These are phyloP conservation scores for Firmiana major DNA, from an alignment of 345 rosid genomes.

Conservation along the genomic window DNA sequence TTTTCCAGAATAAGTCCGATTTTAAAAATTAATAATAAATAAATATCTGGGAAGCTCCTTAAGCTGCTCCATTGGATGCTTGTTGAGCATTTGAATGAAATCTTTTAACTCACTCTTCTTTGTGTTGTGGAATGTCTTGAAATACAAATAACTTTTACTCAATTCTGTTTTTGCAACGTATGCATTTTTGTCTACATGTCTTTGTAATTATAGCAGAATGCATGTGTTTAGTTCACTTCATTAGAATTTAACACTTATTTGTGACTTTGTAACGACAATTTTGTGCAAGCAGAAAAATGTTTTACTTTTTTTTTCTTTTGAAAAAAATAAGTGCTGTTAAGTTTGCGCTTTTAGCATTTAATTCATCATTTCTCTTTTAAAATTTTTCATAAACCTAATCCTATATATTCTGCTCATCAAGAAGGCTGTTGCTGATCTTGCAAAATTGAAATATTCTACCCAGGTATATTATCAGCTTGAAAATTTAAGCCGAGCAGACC, in stretches of 20 bases:
- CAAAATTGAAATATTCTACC: conserved; percentile 10
- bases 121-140: background rate
- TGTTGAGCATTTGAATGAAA: background rate
- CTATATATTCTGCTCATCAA: background rate
- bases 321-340: background rate
- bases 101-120: background rate
- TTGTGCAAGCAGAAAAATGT: background rate
- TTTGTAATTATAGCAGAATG: background rate
- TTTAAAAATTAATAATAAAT: background rate
- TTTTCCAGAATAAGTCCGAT: background rate
- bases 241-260: background rate
- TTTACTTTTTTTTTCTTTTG: background rate
- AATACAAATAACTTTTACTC: background rate
- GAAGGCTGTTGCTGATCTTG: conserved; percentile 13
- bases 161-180: background rate
- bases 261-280: background rate
- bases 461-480: conserved; percentile 94
- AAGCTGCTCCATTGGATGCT: background rate
- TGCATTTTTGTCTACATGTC: background rate
- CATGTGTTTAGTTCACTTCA: background rate
- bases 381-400: background rate
- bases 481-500: conserved; percentile 61
- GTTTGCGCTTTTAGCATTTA: background rate
- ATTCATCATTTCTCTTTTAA: background rate
- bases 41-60: background rate